Evolutionary conservation across 2,329 filamentous ascomycete species (phyloP).

Genomic region (Nemania sp.): DNA sequence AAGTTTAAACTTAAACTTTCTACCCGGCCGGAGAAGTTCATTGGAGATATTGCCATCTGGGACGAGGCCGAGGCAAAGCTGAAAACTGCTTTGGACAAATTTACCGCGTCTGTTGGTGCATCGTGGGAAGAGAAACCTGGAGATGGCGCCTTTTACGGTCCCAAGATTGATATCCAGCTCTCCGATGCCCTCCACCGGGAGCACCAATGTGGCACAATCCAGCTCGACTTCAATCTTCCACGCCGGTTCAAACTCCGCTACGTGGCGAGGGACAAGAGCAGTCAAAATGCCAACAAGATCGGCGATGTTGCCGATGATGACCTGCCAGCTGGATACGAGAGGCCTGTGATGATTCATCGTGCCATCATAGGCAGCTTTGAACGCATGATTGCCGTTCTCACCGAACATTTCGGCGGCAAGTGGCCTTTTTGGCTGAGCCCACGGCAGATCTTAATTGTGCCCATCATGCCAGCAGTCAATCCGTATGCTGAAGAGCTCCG

Average conservation of each 20-base stretch:
- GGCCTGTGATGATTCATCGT: constrained; percentile 85
- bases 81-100: constrained; percentile 76
- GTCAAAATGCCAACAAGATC: no score
- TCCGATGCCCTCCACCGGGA: constrained; percentile 83
- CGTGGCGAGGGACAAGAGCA: no score
- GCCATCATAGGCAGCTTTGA: constrained; percentile 74
- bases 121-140: constrained; percentile 96
- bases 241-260: constrained; percentile 47
- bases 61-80: constrained; percentile 83
- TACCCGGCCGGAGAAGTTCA: constrained; percentile 23
- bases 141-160: constrained; percentile 97
- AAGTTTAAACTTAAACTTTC: constrained; percentile 63
- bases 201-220: constrained; percentile 84
- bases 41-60: constrained; percentile 70
- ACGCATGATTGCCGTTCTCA: constrained; percentile 72
- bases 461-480: constrained; percentile 71
- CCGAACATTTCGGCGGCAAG: constrained; percentile 83
- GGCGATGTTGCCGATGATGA: constrained; percentile 50
- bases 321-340: constrained; percentile 69
- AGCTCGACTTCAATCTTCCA: constrained; percentile 86
- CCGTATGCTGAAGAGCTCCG: constrained; percentile 79
- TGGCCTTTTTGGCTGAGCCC: constrained; percentile 90
- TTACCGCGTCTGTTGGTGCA: constrained; percentile 60
- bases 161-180: constrained; percentile 97
- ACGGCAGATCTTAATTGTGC: constrained; percentile 78